Conservation (phyloP, 2,329 filamentous ascomycete genomes). For the Fusarium begoniae region DNA sequence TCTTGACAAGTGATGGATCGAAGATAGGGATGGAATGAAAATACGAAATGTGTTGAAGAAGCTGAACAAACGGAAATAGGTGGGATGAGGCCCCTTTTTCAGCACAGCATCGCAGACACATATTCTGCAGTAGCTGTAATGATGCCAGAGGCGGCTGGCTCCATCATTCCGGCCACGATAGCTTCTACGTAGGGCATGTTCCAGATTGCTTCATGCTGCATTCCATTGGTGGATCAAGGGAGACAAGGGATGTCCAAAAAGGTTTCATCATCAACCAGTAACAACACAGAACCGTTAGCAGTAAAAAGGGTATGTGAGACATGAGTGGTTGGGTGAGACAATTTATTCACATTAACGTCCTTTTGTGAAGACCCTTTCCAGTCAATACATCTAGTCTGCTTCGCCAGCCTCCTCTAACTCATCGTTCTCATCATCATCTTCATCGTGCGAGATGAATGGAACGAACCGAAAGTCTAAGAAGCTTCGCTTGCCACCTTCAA, state of each 20-base stretch:
- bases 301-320: neutral
- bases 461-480: slow-evolving; percentile 88
- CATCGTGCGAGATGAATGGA: slow-evolving; percentile 72
- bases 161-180: slow-evolving; percentile 27
- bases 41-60: neutral
- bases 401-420: slow-evolving; percentile 32
- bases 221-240: slow-evolving; percentile 35
- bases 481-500: slow-evolving; percentile 73
- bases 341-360: slow-evolving; percentile 1
- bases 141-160: slow-evolving; percentile 18
- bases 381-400: slow-evolving; percentile 7
- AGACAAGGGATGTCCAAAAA: neutral
- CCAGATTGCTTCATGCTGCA: slow-evolving; percentile 16
- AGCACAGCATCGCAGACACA: neutral
- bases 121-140: neutral
- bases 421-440: slow-evolving; percentile 47
- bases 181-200: slow-evolving; percentile 5
- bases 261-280: neutral
- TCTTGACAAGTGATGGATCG: neutral
- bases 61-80: neutral
- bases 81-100: slow-evolving; percentile 24
- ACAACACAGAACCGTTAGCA: neutral
- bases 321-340: neutral
- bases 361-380: neutral
- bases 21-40: neutral